A percentile compares a stretch with the other conserved stretches of the same genome.
phyloP scores from a whole-genome alignment of 2,329 filamentous ascomycete genomes.

The Botryotinia globosa region DNA sequence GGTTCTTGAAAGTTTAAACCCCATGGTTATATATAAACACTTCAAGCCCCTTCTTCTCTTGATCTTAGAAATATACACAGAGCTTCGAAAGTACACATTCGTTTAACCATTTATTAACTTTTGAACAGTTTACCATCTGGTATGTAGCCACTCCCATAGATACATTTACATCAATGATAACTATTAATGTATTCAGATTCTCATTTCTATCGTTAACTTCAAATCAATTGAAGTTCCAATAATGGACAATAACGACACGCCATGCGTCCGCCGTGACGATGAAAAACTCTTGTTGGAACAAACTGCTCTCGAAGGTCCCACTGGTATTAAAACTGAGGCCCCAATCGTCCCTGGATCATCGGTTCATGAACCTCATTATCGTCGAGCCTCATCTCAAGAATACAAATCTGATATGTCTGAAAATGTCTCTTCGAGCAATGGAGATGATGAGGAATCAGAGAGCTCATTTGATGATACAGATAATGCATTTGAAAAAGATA shows the following conservation, averaged over 20 bases:
- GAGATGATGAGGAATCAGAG: not conserved
- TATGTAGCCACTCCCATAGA: not conserved
- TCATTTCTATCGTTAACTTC: not conserved
- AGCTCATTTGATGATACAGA: not conserved
- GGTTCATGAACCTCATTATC: not conserved
- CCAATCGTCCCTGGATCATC: no score
- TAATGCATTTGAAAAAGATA: not conserved
- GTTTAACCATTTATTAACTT: not conserved
- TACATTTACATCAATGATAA: not conserved
- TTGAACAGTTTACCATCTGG: fast-evolving
- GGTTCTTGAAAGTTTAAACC: not conserved
- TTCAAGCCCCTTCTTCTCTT: not conserved
- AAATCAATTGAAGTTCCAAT: not conserved
- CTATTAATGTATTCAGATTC: not conserved
- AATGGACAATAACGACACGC: not conserved
- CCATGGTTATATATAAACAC: not conserved
- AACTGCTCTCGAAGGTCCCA: no score
- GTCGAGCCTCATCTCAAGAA: not conserved
- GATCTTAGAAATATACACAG: not conserved
- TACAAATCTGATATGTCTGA: not conserved
- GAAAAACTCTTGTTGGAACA: not conserved
- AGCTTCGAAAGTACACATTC: not conserved
- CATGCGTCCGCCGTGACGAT: not conserved
- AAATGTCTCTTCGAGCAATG: not conserved
- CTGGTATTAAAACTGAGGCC: no score